phyloP scores from a whole-genome alignment of 805 yeast species.

The Wickerhamiella qilinensis region DNA sequence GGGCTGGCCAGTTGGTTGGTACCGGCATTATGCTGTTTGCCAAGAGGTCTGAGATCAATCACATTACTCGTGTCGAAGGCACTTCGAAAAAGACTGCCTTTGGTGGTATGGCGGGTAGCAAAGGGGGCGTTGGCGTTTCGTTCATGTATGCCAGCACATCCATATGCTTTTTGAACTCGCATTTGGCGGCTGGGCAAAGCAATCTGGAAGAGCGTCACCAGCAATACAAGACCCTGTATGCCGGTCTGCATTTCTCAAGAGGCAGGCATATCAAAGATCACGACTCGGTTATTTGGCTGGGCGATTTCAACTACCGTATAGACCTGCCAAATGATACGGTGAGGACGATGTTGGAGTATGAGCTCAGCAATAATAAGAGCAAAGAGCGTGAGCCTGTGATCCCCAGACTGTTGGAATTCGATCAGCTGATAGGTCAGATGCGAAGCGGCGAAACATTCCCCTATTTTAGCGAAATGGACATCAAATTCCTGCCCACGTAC shows the following conservation, averaged over 20 bases:
- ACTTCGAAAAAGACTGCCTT: constrained; percentile 87
- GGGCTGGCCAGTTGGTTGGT: constrained; percentile 88
- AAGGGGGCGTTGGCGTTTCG: constrained; percentile 90
- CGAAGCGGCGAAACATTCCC: constrained; percentile 54
- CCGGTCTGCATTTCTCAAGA: constrained; percentile 64
- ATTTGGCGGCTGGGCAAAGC: constrained; percentile 79
- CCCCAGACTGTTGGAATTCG: constrained; percentile 37
- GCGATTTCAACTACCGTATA: constrained; percentile 83
- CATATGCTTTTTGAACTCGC: constrained; percentile 77
- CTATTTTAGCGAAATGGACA: constrained; percentile 59
- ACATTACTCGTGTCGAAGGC: constrained; percentile 79
- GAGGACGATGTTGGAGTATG: constrained; percentile 35
- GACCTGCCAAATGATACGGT: constrained; percentile 57
- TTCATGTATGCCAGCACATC: constrained; percentile 67
- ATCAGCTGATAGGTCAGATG: constrained; percentile 69
- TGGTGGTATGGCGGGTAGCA: constrained; percentile 94
- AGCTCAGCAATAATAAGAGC: constrained; percentile 17
- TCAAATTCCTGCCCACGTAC: constrained; percentile 77
- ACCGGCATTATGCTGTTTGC: constrained; percentile 60
- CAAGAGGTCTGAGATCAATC: constrained; percentile 38
- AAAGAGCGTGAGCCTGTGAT: constrained; percentile 8
- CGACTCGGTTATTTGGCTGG: constrained; percentile 82
- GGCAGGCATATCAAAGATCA: constrained; percentile 66
- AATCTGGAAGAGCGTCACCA: constrained; percentile 74
- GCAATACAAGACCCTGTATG: constrained; percentile 62